Conservation (phyloP, 2,329 filamentous ascomycete genomes). For the Arthrobotrys conoides region DNA sequence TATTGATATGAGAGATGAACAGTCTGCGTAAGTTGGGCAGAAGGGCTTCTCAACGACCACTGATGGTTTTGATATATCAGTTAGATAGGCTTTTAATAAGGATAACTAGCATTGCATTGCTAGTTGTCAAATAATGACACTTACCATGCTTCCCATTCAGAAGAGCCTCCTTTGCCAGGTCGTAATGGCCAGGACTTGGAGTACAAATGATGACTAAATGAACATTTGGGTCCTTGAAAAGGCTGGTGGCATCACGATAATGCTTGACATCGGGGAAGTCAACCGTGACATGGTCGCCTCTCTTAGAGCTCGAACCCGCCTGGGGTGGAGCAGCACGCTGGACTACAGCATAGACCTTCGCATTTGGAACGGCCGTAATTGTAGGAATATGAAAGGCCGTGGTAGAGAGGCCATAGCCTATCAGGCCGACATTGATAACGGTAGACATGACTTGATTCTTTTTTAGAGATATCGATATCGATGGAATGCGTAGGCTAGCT, state of each 20-base stretch:
- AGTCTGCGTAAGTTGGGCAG: conserved; percentile 65
- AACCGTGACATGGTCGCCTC: conserved; percentile 68
- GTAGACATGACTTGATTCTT: conserved; percentile 32
- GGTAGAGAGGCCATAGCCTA: conserved; percentile 71
- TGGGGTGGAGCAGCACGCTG: conserved; percentile 66
- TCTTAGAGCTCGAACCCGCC: conserved; percentile 32
- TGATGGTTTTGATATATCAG: conserved; percentile 57
- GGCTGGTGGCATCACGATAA: conserved; percentile 65
- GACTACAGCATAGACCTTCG: conserved; percentile 70
- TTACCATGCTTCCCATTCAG: conserved; percentile 67
- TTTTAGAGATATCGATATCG: conserved; percentile 26
- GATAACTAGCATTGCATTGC: background rate
- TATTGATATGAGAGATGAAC: conserved; percentile 65
- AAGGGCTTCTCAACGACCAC: conserved; percentile 68
- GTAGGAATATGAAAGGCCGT: conserved; percentile 72
- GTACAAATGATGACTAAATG: conserved; percentile 67
- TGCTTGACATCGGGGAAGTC: conserved; percentile 68
- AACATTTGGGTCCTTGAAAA: conserved; percentile 66
- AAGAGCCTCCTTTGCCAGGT: conserved; percentile 65
- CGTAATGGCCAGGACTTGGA: conserved; percentile 65
- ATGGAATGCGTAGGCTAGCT: background rate
- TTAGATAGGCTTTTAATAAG: background rate
- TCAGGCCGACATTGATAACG: conserved; percentile 69
- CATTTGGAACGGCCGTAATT: conserved; percentile 69
- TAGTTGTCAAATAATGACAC: background rate